Conservation (phyloP, 2,329 filamentous ascomycete genomes). For the Penicillium sp. region DNA sequence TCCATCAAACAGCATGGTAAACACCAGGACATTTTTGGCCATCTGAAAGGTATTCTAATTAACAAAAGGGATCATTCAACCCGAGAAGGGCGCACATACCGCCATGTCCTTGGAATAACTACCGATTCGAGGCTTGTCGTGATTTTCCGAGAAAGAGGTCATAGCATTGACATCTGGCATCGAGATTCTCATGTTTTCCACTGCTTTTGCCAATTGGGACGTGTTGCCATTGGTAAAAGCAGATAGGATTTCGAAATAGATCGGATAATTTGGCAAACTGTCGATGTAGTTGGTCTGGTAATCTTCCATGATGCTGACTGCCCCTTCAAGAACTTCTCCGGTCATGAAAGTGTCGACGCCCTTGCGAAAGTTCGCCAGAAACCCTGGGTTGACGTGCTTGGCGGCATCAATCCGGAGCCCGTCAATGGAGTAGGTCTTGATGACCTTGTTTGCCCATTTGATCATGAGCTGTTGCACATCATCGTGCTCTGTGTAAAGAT, state of each 20-base stretch:
- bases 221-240: constrained; percentile 35
- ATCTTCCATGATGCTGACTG: constrained; percentile 36
- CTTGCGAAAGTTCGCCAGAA: constrained; percentile 38
- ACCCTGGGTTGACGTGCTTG: constrained; percentile 46
- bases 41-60: constrained; percentile 30
- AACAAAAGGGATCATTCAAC: constrained; percentile 1
- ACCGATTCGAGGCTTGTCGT: constrained; percentile 57
- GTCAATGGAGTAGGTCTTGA: constrained; percentile 48
- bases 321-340: constrained; percentile 45
- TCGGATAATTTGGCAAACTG: constrained; percentile 47
- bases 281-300: constrained; percentile 45
- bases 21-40: constrained; percentile 61
- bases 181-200: constrained; percentile 23
- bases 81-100: constrained; percentile 15
- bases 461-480: constrained; percentile 40
- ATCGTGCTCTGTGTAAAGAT: constrained; percentile 46
- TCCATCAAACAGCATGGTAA: constrained; percentile 58
- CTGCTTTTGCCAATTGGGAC: constrained; percentile 21
- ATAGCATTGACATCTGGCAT: constrained; percentile 48
- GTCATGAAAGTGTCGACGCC: constrained; percentile 43
- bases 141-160: constrained; percentile 58
- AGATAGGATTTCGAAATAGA: constrained; percentile 33
- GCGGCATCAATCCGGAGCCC: constrained; percentile 52
- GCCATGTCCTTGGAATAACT: constrained; percentile 53
- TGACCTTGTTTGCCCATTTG: constrained; percentile 41